Evolutionary conservation across 2,329 filamentous ascomycete genomes (phyloP), one percentile per base, ranked within the genome.

Genomic region (Botrytis galanthina): DNA sequence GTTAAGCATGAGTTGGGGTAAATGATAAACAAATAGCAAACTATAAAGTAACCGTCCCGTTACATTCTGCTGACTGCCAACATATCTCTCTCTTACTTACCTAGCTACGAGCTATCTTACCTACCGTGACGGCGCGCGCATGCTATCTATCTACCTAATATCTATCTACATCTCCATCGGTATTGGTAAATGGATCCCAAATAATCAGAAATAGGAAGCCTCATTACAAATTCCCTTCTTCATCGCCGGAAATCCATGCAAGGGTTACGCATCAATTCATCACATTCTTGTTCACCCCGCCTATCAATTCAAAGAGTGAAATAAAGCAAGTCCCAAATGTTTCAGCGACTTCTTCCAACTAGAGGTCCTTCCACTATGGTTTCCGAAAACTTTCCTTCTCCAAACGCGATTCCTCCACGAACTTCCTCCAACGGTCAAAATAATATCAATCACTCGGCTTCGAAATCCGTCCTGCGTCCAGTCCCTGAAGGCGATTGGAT

Each of bases 331-430:
- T 6, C 32, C 46, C 42, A 63, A 61, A 73, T 73, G 66, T 73
- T 54, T 61, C 64, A 70, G 37, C 51, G 35, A 73, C 48, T 54
- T 61, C 68, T 39, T 42, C 63, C 63, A 63, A 68, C 44, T 61
- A 67, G 48, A 54, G 59, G 48, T 46, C 68, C 76, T 54, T 73
- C 74, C 51, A 76, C 67, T 37, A 79, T 76, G 75, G 44, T 72
- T 29, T 75, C 76, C 51, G 77, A 80, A 39, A 76, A 71, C 67
- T 75, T 79, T 14, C 75, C 72, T n/a, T 88, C 87, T n/a, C 90
- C 91, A 71, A 90, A 89, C 81, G 86, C 87, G 54, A 93, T 94
- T 72, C 92, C 93, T 32, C 90, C 91, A 4, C 88, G 92, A 75
- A 93, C 90, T 63, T 94, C 92, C 73, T 93, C 91, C 1, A 89